Base-by-base conservation (phyloP, 2,329 filamentous ascomycete species). In the Sporothrix inflata region DNA sequence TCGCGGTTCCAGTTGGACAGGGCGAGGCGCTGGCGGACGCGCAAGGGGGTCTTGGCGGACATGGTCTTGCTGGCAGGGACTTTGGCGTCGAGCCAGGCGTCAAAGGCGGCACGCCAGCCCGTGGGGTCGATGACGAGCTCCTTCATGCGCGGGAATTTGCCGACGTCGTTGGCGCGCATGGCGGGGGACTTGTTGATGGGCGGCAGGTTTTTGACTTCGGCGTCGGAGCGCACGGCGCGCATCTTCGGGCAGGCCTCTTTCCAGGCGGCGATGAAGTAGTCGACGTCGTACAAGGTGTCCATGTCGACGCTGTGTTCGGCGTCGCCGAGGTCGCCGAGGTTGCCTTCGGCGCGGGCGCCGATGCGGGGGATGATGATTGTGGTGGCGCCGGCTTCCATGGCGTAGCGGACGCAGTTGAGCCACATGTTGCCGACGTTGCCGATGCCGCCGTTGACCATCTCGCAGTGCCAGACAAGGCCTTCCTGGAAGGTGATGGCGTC, bases 371-470 rank as follows among this genome's bases (percentile, higher is more conserved):
- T 71, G 11, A 65, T 72, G n/a, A 72, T 73, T n/a, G 69, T 77
- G 68, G 72, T 78, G 67, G 63, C 72, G 63, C 74, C 74, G 3
- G 74, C 75, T 72, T 81, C 79, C 45, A 83, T 79, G 6, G 80
- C 80, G 70, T 79, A 81, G 69, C 80, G 78, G 8, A 82, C 71
- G 74, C 81, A 83, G 73, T 80, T 80, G 53, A 82, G 74, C 71
- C 81, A 76, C 57, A 79, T 79, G 72, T 81, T 80, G 68, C 79
- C 77, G 11, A 81, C 76, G 61, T 81, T 80, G 8, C 78, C 81
- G 21, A 83, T 78, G 2, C 80, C 81, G 14, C 81, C 82, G 12
- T 79, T 78, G 19, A 80, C 78, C 34, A 79, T 76, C 9, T 77
- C 78, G 55, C 82, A 79, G 45, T 79, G 78, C 75, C 82, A 80